Percentiles rank a stretch among this genome's conserved stretches.
These are phyloP conservation scores for Allomyces javanicus DNA, from an alignment of 192 early-diverging fungal genomes.

Conservation along the genomic window DNA sequence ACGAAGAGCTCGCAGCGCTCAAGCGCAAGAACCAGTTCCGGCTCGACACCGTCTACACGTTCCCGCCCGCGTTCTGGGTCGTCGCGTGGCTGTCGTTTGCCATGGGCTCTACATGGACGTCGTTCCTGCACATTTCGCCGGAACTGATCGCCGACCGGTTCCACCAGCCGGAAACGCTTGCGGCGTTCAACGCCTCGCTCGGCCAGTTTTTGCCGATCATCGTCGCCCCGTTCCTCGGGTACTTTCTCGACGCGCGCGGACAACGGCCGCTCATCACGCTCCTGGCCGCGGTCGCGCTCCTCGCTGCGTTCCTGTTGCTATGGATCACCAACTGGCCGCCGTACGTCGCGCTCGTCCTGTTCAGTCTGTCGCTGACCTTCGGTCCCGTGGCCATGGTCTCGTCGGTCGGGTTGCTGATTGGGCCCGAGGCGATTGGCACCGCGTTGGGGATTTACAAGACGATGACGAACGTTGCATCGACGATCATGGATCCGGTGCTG, in stretches of 20 bases:
- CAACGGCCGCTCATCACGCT: slow-evolving; percentile 30
- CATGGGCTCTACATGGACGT: slow-evolving; percentile 39
- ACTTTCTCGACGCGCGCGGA: slow-evolving; percentile 45
- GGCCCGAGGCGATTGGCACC: slow-evolving; percentile 33
- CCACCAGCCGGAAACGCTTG: slow-evolving; percentile 29
- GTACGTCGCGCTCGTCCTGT: slow-evolving; percentile 16
- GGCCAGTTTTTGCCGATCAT: slow-evolving; percentile 47
- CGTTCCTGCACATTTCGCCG: slow-evolving; percentile 46
- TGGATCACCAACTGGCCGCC: not conserved
- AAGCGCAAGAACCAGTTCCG: slow-evolving; percentile 35
- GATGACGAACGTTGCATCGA: slow-evolving; percentile 36
- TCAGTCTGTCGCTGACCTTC: slow-evolving; percentile 32
- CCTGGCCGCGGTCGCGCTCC: slow-evolving; percentile 13
- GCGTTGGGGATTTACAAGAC: slow-evolving; percentile 41
- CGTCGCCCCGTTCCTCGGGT: slow-evolving; percentile 47
- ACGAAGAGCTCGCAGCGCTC: slow-evolving; percentile 11
- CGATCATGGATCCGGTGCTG: slow-evolving; percentile 35
- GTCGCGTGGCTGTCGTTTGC: slow-evolving; percentile 33
- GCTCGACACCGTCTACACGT: slow-evolving; percentile 26
- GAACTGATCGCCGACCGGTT: slow-evolving; percentile 57
- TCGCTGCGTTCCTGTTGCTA: slow-evolving; percentile 16
- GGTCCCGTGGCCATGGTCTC: slow-evolving; percentile 39
- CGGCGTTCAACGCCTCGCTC: slow-evolving; percentile 44
- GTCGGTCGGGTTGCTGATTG: slow-evolving; percentile 34
- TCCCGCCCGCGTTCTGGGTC: slow-evolving; percentile 42